Evolutionary conservation across 2,329 filamentous ascomycete species (phyloP).

Genomic region (Paracamarosporium sp.): DNA sequence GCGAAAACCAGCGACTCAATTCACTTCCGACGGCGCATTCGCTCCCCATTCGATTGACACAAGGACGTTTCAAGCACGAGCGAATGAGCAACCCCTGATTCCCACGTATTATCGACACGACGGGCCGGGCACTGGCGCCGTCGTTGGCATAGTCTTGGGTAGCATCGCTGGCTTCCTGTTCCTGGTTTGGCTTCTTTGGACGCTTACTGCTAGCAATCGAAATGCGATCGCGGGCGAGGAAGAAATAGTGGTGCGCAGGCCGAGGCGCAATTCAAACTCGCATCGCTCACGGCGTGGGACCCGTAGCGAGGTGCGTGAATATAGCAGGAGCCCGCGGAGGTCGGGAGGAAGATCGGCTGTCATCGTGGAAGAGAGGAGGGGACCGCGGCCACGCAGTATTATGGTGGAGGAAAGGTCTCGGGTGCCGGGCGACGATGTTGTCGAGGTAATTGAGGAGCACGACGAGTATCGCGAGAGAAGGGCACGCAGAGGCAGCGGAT

Average conservation of each 20-base stretch:
- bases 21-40: conserved; percentile 12
- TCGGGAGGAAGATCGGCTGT: conserved; percentile 40
- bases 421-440: conserved; percentile 60
- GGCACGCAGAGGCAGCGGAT: conserved; percentile 50
- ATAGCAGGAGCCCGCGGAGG: conserved; percentile 46
- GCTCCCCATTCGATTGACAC: conserved; percentile 19
- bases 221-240: conserved; percentile 58
- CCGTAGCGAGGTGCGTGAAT: conserved; percentile 37
- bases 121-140: conserved; percentile 62
- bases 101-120: conserved; percentile 66
- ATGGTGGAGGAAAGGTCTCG: conserved; percentile 53
- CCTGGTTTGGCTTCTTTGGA: conserved; percentile 59
- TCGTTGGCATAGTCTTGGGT: conserved; percentile 67
- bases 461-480: conserved; percentile 48
- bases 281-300: conserved; percentile 30
- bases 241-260: conserved; percentile 61
- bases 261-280: conserved; percentile 37
- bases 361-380: conserved; percentile 47
- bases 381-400: conserved; percentile 43
- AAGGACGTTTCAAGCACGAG: conserved; percentile 24
- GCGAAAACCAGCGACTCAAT: conserved; percentile 25
- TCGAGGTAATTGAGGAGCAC: conserved; percentile 66
- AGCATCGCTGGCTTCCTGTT: conserved; percentile 61
- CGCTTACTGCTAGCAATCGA: conserved; percentile 43
- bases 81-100: conserved; percentile 54